Evolutionary conservation across 345 rosid species (phyloP), one percentile per base, ranked within the genome.

Genomic region (Mangifera indica): DNA sequence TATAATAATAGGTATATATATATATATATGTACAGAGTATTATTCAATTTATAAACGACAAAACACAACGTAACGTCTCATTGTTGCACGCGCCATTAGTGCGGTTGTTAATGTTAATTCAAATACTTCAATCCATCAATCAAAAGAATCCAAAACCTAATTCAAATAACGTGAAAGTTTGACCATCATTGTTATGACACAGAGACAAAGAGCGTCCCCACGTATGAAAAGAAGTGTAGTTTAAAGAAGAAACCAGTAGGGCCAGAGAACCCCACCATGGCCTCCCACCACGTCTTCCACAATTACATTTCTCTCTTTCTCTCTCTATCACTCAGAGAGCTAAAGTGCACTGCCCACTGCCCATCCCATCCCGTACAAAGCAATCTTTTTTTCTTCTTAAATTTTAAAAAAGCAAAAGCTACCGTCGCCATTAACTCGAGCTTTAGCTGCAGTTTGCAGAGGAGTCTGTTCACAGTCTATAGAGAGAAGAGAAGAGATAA

Each of bases 241-340:
- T 77, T 26, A 83, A 86, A 86, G 87, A 65, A 80, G 86, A 67
- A 77, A 81, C 95, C 95, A 87, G 29, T 58, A 69, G 78, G 89
- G 79, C 34, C 79, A 86, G 37, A 42, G 55, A 76, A 65, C 63
- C 84, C 81, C 83, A 77, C 65, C 48, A 3, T 7, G 66, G 84
- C 21, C 5, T 82, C 84, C 84, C 75, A 9, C 84, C 75, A 9
- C 51, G 18, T 32, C 46, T 6, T 7, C 15, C 51, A 17, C 29
- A 24, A n/a, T 10, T 24, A 53, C 45, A 29, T 3, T 29, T 29
- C 32, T 54, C 59, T 34, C 64, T 21, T 56, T n/a, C 74, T n/a
- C 25, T 4, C 56, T 34, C 53, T 17, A 40, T 67, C 78, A 46
- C 79, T 2, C n/a, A 15, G 53, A 46, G 32, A 68, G 67, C 71